These are phyloP conservation scores for Amanita rubescens DNA, from an alignment of 768 basidiomycete species.

Conservation along the genomic window DNA sequence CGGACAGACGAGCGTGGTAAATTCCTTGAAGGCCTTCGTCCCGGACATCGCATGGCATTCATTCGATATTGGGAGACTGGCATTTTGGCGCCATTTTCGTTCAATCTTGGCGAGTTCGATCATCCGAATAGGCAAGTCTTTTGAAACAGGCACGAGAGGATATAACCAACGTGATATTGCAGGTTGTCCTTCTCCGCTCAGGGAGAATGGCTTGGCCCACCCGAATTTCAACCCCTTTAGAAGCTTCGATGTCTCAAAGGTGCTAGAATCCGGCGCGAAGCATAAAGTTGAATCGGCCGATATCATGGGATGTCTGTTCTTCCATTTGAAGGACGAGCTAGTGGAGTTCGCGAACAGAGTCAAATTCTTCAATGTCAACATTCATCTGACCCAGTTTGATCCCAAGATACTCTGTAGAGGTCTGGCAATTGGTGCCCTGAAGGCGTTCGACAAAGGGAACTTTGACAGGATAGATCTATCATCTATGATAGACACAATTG, in stretches of 20 bases:
- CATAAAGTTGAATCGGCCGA: slow-evolving; percentile 27
- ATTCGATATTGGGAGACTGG: slow-evolving; percentile 31
- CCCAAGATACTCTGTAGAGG: slow-evolving; percentile 32
- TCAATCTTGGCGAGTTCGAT: slow-evolving; percentile 25
- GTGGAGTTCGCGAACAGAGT: slow-evolving; percentile 30
- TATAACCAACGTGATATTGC: not conserved
- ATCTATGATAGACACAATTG: slow-evolving; percentile 26
- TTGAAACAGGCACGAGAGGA: not conserved
- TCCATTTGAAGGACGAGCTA: slow-evolving; percentile 34
- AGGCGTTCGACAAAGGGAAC: slow-evolving; percentile 26
- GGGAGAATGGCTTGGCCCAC: slow-evolving; percentile 38
- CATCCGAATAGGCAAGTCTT: slow-evolving; percentile 31
- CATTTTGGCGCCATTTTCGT: slow-evolving; percentile 29
- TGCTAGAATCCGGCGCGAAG: slow-evolving; percentile 29
- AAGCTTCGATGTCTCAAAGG: slow-evolving; percentile 41
- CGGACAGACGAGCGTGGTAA: slow-evolving; percentile 36
- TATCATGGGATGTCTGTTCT: slow-evolving; percentile 36
- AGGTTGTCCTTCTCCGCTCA: slow-evolving; percentile 39
- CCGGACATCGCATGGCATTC: slow-evolving; percentile 32
- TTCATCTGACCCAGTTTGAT: slow-evolving; percentile 36
- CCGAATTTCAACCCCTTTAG: slow-evolving; percentile 37
- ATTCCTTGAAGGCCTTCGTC: slow-evolving; percentile 29
- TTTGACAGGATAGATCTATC: slow-evolving; percentile 35
- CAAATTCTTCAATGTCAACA: slow-evolving; percentile 27
- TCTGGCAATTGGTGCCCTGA: slow-evolving; percentile 31